phyloP scores from a whole-genome alignment of 306 rosid genomes.

The Crataegus laevigata region DNA sequence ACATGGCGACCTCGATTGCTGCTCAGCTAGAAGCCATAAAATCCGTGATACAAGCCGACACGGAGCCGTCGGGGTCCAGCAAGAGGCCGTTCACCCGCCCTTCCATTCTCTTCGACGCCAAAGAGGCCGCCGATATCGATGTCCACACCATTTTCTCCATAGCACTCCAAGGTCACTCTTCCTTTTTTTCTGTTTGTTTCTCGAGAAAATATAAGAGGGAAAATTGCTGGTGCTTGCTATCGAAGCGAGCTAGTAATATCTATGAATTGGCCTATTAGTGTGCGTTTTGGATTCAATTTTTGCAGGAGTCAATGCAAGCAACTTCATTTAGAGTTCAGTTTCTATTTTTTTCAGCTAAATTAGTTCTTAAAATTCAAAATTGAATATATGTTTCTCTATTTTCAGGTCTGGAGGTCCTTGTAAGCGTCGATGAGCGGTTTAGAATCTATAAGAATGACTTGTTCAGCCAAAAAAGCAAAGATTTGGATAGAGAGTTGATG shows the following conservation, averaged over 20 bases:
- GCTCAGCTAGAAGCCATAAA: slow-evolving; percentile 57
- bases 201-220: background rate
- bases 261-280: background rate
- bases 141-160: slow-evolving; percentile 44
- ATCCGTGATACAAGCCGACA: slow-evolving; percentile 36
- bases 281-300: background rate
- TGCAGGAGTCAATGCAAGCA: background rate
- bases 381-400: background rate
- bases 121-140: slow-evolving; percentile 73
- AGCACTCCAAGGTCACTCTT: slow-evolving; percentile 51
- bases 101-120: slow-evolving; percentile 66
- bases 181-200: background rate
- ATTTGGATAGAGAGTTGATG: slow-evolving; percentile 75
- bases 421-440: slow-evolving; percentile 52
- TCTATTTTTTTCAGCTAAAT: background rate
- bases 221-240: too few relatives aligned
- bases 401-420: slow-evolving; percentile 78
- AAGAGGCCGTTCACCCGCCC: slow-evolving; percentile 80
- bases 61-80: slow-evolving; percentile 43
- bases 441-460: slow-evolving; percentile 55
- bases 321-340: background rate
- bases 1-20: slow-evolving; percentile 63
- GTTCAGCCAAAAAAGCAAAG: slow-evolving; percentile 57
- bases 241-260: background rate
- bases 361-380: background rate